Evolutionary conservation across 306 rosid genomes (phyloP), one percentile per base, ranked within the genome.

Genomic region (Acacia confusa): DNA sequence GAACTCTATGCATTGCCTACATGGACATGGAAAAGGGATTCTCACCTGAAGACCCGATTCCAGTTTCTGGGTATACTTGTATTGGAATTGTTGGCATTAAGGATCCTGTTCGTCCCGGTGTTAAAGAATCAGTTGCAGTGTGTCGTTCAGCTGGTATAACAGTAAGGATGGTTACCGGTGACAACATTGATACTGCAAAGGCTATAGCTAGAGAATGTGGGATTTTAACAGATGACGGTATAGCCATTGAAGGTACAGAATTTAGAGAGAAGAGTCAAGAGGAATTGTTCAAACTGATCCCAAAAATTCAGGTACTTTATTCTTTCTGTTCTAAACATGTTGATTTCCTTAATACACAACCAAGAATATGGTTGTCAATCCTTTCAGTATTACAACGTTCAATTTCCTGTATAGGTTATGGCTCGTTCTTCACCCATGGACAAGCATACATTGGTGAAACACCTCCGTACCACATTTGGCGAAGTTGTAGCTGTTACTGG

Each of bases 401-500:
- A 15, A 63, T 75, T 84, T 65, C 17, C 65, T 16, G 84, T 17
- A 40, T 30, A 92, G 99, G 99, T 93, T 77, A 93, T 95, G 98
- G 99, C 97, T 81, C 93, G 98, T 64, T 95, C 99, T 60, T 95
- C 97, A 14, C 99, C 99, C 81, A 85, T 95, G 48, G 99, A 95
- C 89, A 95, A 95, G 83, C 97, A 93, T 75, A 89, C 91, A 30
- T 85, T 95, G 84, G 99, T 95, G 86, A 88, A 86, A 82, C 99
- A 95, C 74, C 75, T 95, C 86, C 91, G 98, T 55, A 95, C 98
- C 75, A 87, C 97, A 17, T 89, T 95, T 61, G 87, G 87, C 69
- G 98, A 95, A 87, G 99, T 95, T 30, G 99, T 95, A 78, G 99
- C 99, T 68, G 98, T 95, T 61, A 95, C 99, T 48, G 99, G 99